Conservation (phyloP, 441 rosid genomes). For the Pelargonium cotyledonis region DNA sequence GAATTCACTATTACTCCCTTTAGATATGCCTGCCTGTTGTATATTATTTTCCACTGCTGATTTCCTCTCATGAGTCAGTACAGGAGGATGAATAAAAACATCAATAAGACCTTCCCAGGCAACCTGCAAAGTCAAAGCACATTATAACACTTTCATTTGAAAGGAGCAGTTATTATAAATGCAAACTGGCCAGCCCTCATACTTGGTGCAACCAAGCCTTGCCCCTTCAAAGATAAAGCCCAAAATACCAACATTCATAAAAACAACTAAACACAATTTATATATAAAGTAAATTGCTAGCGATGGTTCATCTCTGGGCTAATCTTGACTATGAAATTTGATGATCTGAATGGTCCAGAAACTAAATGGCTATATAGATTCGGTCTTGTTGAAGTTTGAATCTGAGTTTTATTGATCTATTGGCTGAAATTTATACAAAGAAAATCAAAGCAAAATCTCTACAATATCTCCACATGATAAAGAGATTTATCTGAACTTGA, state of each 20-base stretch:
- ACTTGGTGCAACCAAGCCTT: not conserved
- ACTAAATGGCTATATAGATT: not conserved
- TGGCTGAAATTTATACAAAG: too few relatives aligned
- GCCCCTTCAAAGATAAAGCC: not conserved
- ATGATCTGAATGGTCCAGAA: constrained; percentile 4
- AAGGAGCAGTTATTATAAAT: not conserved
- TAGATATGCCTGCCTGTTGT: constrained; percentile 16
- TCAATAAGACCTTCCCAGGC: constrained; percentile 60
- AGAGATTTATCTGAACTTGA: not conserved
- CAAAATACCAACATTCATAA: not conserved
- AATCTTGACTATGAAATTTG: too few relatives aligned
- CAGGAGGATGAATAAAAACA: constrained; percentile 30
- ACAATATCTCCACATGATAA: too few relatives aligned
- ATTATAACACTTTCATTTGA: constrained; percentile 4
- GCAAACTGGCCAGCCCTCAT: not conserved
- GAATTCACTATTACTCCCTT: constrained; percentile 19
- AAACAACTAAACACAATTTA: not conserved
- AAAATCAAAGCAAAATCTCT: too few relatives aligned
- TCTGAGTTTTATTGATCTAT: too few relatives aligned
- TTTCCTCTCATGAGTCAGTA: constrained; percentile 16
- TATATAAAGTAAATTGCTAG: not conserved
- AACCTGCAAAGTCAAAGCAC: constrained; percentile 32
- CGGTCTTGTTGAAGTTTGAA: not conserved
- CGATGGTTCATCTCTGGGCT: too few relatives aligned
- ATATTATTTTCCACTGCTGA: constrained; percentile 19